Base-by-base conservation (phyloP, 371 early-diverging fungal genomes). In the Circinella minor region DNA sequence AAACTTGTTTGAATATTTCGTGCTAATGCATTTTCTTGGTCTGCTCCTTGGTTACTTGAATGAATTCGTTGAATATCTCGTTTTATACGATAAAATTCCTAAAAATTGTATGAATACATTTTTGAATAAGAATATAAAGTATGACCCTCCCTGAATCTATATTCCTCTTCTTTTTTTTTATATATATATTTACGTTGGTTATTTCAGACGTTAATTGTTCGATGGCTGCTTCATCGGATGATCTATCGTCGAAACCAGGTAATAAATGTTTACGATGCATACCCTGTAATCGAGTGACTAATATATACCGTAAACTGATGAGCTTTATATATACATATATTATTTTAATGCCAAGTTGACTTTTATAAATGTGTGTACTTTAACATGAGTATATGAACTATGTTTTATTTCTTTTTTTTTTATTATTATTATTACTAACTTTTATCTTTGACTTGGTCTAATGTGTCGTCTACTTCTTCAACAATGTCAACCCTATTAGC, bases 221-320 rank as follows among this genome's bases (percentile, higher is more conserved):
- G 55, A 98, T 98, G 15, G 90, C 91, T 65, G 88, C 88, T 78
- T 96, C 96, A 72, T 95, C 96, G 13, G 83, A 88, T 3, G 89
- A 80, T 46, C 91, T 87, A 77, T 98, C 98, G 69, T 96, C 95
- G 71, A 98, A 98, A 36, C 97, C 97, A 18, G 98, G 97, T 61
- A 98, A 76, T 20, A 97, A 78, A 74, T 96, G 94, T 73, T 93
- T 93, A 68, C 92, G 91, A 81, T 98, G 96, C 84, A 96, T 86
- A 15, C 77, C 84, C 59, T 96, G 92, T n/a, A 98, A 85, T 36
- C 85, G 88, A 66, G 82, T 81, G n/a, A 96, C 94, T 95, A 77
- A n/a, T 17, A 38, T n/a, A 51, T 13, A 51, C 8, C 15, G 15
- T 11, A 11, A 49, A 4, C 55, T 9, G 14, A 54, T 54, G 54